Percentiles rank a stretch among this genome's conserved stretches.
phyloP scores from a whole-genome alignment of 495 filamentous ascomycete species.

The Acidiella bohemica region DNA sequence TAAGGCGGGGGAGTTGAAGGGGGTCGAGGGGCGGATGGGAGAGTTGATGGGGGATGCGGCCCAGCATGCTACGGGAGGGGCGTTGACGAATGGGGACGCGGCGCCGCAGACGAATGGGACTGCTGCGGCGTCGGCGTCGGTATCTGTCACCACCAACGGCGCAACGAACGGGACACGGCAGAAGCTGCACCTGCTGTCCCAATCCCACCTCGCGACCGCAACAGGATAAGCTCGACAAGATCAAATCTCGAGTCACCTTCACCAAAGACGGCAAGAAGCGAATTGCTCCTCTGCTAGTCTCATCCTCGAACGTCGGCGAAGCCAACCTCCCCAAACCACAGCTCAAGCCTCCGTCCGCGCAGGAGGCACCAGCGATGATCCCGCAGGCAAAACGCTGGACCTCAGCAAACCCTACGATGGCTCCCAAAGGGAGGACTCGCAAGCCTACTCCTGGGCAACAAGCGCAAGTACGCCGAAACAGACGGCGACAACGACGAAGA shows the following conservation, averaged over 20 bases:
- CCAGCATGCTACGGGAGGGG: not conserved
- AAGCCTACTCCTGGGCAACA: constrained; percentile 79
- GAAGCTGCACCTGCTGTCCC: constrained; percentile 35
- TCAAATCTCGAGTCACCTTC: constrained; percentile 84
- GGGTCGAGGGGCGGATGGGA: constrained; percentile 88
- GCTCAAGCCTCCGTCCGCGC: constrained; percentile 55
- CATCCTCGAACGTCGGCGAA: constrained; percentile 64
- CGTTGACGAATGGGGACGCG: constrained; percentile 20
- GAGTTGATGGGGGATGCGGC: constrained; percentile 77
- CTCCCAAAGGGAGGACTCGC: constrained; percentile 79
- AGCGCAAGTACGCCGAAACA: constrained; percentile 59
- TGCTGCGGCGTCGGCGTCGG: constrained; percentile 14
- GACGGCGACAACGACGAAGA: constrained; percentile 63
- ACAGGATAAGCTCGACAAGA: constrained; percentile 54
- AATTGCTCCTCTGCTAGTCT: constrained; percentile 82
- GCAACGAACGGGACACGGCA: constrained; percentile 21
- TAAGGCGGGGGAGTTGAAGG: constrained; percentile 76
- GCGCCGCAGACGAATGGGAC: constrained; percentile 26
- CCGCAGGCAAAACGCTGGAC: constrained; percentile 67
- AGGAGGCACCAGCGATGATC: constrained; percentile 42
- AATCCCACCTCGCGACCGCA: too few species aligned
- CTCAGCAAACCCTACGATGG: constrained; percentile 91
- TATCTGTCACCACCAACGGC: constrained; percentile 5
- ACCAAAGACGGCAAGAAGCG: constrained; percentile 97
- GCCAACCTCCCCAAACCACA: constrained; percentile 79